Base-by-base conservation (phyloP, 345 rosid species). In the Erodium maritimum region DNA sequence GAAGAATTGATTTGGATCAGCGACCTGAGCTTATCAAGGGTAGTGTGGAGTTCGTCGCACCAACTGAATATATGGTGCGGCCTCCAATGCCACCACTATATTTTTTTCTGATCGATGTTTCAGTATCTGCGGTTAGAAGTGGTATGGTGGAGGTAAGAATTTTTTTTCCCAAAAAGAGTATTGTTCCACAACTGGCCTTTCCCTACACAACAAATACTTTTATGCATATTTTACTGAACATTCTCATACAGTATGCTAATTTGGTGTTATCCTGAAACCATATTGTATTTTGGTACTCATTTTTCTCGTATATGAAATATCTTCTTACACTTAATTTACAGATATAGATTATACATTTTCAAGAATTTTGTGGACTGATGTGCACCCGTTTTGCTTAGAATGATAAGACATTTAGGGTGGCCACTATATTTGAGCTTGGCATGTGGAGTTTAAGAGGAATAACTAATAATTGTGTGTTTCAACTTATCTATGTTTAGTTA, bases 41-140 rank as follows among this genome's bases (percentile, higher is more conserved):
- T 5, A 90, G 95, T 78, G 93, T 90, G 60, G 99, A 94, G 67
- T 85, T 82, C 74, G 85, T 94, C 69, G 97, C 97, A 72, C 95
- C 99, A 60, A 85, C 96, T 13, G 99, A 94, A 67, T 94, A 90
- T 73, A 94, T 94, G 99, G 99, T 94, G 78, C 96, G 97, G 77
- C 99, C 99, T 52, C 99, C 96, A 59, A 90, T 90, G 97, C 95
- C 96, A 4, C 99, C 99, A 19, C 71, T 82, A 34, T 94, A 87
- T 73, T 94, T 94, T 75, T 94, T 94, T 67, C 95, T 94, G 61
- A 87, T 94, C 59, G 99, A 94, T 61, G 99, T 94, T 64, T 94
- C 97, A 0, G 58, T 85, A 68, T 87, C 95, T 54, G 93, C 97
- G n/a, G 70, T 73, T 67, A 82, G 85, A 72, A 94, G 93, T 76